A percentile compares a stretch with the other conserved stretches of the same genome.
Conservation (phyloP, 1,284 basidiomycete genomes). For the Sphagnurus paluster region DNA sequence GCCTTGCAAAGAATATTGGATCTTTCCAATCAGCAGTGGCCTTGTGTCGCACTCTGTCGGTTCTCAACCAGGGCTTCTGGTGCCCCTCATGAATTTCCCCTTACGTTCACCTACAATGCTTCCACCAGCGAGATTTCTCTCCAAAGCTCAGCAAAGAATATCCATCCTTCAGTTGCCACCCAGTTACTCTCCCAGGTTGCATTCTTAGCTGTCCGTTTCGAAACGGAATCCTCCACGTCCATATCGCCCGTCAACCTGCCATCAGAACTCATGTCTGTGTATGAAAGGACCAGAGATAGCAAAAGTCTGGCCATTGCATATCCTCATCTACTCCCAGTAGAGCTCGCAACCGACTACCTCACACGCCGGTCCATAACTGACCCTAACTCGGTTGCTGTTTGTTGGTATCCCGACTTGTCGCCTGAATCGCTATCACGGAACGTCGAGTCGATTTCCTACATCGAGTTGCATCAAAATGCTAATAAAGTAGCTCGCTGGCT, state of each 20-base stretch:
- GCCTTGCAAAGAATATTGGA: slow-evolving; percentile 21
- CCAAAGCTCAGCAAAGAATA: slow-evolving; percentile 13
- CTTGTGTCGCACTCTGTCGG: slow-evolving; percentile 24
- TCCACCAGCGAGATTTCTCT: slow-evolving; percentile 11
- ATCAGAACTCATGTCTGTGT: slow-evolving; percentile 32
- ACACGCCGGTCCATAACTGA: slow-evolving; percentile 28
- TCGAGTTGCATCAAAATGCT: slow-evolving; percentile 36
- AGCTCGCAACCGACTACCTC: slow-evolving; percentile 41
- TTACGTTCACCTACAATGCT: slow-evolving; percentile 17
- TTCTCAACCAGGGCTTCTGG: slow-evolving; percentile 14
- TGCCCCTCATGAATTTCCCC: slow-evolving; percentile 14
- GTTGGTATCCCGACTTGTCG: slow-evolving; percentile 40
- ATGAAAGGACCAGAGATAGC: slow-evolving; percentile 30
- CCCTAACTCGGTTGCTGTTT: slow-evolving; percentile 35
- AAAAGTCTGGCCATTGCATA: slow-evolving; percentile 26
- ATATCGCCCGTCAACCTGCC: slow-evolving; percentile 29
- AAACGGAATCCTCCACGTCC: slow-evolving; percentile 11
- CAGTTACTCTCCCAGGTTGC: slow-evolving; percentile 27
- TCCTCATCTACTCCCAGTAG: slow-evolving; percentile 21
- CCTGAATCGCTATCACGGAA: slow-evolving; percentile 15
- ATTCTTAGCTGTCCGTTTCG: slow-evolving; percentile 18
- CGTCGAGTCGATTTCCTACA: slow-evolving; percentile 36
- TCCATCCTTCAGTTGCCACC: slow-evolving; percentile 21
- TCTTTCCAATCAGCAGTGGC: slow-evolving; percentile 23
- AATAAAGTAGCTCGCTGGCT: slow-evolving; percentile 48